These are phyloP conservation scores for Schizochytrium sp. DNA, from an alignment of 108 stramenopile species.

Conservation along the genomic window DNA sequence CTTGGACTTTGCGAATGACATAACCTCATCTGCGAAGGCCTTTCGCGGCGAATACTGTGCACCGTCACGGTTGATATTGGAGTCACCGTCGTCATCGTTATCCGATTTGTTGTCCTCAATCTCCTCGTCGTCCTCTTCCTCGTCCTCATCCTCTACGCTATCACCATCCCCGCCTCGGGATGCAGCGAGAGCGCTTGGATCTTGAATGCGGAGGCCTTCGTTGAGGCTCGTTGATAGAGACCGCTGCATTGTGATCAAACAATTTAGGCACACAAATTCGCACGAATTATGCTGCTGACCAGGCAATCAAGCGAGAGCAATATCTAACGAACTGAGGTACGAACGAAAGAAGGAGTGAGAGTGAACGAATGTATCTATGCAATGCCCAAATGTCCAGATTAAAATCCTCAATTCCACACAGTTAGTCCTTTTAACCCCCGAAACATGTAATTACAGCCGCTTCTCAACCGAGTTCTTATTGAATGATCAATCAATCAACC, in stretches of 20 bases:
- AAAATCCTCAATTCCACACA: too few species aligned
- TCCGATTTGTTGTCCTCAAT: constrained; percentile 6
- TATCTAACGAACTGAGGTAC: too few species aligned
- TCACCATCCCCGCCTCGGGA: not conserved
- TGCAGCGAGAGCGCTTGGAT: not conserved
- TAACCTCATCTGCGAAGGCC: constrained; percentile 41
- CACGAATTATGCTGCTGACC: too few species aligned
- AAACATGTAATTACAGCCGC: too few species aligned
- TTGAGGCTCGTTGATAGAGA: constrained; percentile 21
- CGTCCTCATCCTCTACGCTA: constrained; percentile 5
- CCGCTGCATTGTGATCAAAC: not conserved
- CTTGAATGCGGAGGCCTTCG: constrained; percentile 8
- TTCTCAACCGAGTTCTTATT: too few species aligned
- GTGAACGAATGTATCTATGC: too few species aligned
- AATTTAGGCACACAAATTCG: too few species aligned
- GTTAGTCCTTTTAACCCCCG: too few species aligned
- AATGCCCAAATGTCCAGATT: too few species aligned
- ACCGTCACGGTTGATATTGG: not conserved
- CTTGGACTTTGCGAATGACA: not conserved
- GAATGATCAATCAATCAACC: too few species aligned
- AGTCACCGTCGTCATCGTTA: not conserved
- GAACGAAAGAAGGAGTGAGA: too few species aligned
- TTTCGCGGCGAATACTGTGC: constrained; percentile 40
- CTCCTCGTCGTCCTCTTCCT: not conserved
- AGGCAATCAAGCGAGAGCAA: too few species aligned